Evolutionary conservation across 345 rosid species (phyloP).

Genomic region (Lumnitzera littorea): DNA sequence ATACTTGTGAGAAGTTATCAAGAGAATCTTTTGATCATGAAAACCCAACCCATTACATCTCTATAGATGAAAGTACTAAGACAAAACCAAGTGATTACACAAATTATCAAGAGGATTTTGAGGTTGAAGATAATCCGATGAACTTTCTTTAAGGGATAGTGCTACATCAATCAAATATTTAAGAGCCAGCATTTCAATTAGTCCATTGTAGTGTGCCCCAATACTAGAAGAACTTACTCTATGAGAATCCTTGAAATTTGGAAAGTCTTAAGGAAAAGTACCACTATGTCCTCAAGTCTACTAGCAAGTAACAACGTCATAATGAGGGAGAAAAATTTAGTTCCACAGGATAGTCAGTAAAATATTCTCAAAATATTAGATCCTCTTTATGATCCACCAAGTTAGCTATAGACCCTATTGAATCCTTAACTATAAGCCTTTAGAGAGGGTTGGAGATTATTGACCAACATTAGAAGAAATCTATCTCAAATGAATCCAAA

Average conservation of each 20-base stretch:
- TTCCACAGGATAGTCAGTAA: conserved; percentile 23
- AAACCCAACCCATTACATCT: conserved; percentile 46
- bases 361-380: conserved; percentile 46
- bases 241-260: conserved; percentile 86
- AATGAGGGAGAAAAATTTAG: conserved; percentile 27
- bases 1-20: conserved; percentile 33
- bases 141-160: conserved; percentile 21
- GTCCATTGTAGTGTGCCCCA: conserved; percentile 40
- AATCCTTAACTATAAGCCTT: conserved; percentile 89
- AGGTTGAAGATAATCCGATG: conserved; percentile 32
- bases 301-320: conserved; percentile 41
- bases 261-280: conserved; percentile 59
- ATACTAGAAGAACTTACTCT: conserved; percentile 66
- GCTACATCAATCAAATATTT: conserved; percentile 19
- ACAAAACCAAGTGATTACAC: conserved; percentile 58
- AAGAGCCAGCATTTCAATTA: conserved; percentile 51
- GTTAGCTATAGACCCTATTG: conserved; percentile 52
- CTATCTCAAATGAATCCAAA: conserved; percentile 49
- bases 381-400: conserved; percentile 77
- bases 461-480: conserved; percentile 53
- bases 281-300: conserved; percentile 38
- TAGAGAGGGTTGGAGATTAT: conserved; percentile 83
- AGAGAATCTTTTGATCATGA: conserved; percentile 34
- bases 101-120: conserved; percentile 37
- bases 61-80: conserved; percentile 57